Evolutionary conservation across 495 filamentous ascomycete genomes (phyloP).

Genomic region (Xylaria cubensis): DNA sequence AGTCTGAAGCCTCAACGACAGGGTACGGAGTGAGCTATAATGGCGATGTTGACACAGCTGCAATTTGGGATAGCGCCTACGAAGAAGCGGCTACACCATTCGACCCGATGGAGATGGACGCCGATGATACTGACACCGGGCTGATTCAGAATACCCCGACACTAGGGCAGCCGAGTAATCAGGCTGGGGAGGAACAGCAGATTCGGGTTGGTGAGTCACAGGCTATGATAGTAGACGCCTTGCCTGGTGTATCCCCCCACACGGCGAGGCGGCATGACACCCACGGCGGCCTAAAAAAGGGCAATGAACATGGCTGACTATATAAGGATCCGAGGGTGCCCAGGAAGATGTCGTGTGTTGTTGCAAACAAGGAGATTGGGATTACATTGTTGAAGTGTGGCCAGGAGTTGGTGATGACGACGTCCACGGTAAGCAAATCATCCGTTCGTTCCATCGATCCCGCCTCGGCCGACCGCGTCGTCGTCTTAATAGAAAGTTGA

Average conservation of each 20-base stretch:
- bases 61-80: not conserved
- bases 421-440: conserved; percentile 12
- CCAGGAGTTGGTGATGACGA: conserved; percentile 18
- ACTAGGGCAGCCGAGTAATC: not conserved
- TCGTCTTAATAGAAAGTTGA: too few relatives aligned
- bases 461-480: not conserved
- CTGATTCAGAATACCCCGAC: not conserved
- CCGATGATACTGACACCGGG: not conserved
- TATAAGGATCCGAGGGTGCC: conserved; percentile 22
- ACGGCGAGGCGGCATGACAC: conserved; percentile 13
- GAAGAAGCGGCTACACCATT: not conserved
- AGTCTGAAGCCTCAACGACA: not conserved
- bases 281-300: conserved; percentile 19
- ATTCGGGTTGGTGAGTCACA: conserved; percentile 25
- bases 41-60: not conserved
- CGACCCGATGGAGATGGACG: not conserved
- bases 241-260: not conserved
- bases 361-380: conserved; percentile 11
- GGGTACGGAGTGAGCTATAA: conserved; percentile 7
- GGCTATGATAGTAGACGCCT: not conserved
- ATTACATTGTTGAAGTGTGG: conserved; percentile 27
- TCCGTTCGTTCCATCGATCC: not conserved
- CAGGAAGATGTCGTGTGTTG: not conserved
- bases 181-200: conserved; percentile 19
- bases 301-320: conserved; percentile 14